Percentiles rank a stretch among this genome's conserved stretches.
Conservation (phyloP, 2,329 filamentous ascomycete species). For the Epichloe hybrida region DNA sequence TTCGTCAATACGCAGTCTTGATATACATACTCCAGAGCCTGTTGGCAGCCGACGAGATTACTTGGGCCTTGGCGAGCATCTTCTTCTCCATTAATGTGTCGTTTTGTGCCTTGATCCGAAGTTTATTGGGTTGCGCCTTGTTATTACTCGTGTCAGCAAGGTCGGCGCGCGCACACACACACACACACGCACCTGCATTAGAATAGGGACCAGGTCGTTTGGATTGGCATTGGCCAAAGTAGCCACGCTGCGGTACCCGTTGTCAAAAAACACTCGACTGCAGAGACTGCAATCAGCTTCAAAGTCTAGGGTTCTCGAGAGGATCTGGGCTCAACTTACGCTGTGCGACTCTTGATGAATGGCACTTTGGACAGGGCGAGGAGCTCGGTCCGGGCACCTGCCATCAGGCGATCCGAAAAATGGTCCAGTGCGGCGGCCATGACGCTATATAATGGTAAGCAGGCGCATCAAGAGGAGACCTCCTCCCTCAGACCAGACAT, state of each 20-base stretch:
- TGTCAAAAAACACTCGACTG: conserved; percentile 56
- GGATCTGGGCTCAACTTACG: conserved; percentile 26
- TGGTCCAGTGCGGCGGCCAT: conserved; percentile 61
- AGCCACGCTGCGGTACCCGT: conserved; percentile 56
- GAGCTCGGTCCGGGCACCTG: conserved; percentile 57
- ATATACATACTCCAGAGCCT: conserved; percentile 48
- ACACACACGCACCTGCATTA: conserved; percentile 45
- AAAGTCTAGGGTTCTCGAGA: background rate
- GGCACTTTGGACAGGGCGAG: conserved; percentile 58
- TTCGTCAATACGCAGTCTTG: background rate
- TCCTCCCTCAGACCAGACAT: no score
- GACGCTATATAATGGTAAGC: conserved; percentile 30
- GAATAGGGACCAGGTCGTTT: conserved; percentile 53
- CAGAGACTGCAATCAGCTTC: conserved; percentile 2
- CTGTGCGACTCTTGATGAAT: conserved; percentile 65
- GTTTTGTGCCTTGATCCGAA: conserved; percentile 38
- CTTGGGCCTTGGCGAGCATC: conserved; percentile 49
- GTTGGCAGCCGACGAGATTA: conserved; percentile 56
- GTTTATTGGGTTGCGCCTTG: conserved; percentile 54
- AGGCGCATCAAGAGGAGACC: background rate
- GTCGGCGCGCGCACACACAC: background rate
- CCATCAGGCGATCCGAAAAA: conserved; percentile 59
- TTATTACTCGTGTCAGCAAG: conserved; percentile 1
- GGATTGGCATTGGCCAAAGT: conserved; percentile 56
- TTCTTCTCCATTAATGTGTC: conserved; percentile 50